Percentiles rank a stretch among this genome's conserved stretches.
Conservation (phyloP, 805 yeast species). For the Kodamaea nitidulidarum region DNA sequence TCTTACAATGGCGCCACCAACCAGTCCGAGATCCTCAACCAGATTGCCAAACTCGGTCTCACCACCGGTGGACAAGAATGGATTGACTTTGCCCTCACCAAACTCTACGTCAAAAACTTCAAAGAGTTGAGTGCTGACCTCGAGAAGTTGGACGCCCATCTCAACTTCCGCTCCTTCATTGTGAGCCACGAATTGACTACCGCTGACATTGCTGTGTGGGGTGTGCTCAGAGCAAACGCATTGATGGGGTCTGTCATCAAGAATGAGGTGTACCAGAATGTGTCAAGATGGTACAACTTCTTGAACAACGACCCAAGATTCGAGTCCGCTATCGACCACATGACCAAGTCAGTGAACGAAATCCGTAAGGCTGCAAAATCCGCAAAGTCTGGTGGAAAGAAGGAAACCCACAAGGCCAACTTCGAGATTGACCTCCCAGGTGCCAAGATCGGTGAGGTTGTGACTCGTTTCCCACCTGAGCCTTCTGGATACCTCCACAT, state of each 20-base stretch:
- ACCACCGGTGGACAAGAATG: slow-evolving; percentile 35
- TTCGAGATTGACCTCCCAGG: slow-evolving; percentile 89
- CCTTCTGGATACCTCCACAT: slow-evolving; percentile 99
- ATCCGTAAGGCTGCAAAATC: slow-evolving; percentile 63
- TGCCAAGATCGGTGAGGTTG: slow-evolving; percentile 92
- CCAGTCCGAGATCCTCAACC: slow-evolving; percentile 43
- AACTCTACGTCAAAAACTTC: slow-evolving; percentile 80
- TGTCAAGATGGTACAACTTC: slow-evolving; percentile 89
- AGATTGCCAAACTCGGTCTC: slow-evolving; percentile 36
- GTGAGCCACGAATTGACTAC: slow-evolving; percentile 62
- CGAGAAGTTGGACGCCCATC: slow-evolving; percentile 75
- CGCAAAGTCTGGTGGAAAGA: slow-evolving; percentile 41
- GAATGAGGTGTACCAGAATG: slow-evolving; percentile 76
- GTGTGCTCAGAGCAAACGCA: slow-evolving; percentile 87
- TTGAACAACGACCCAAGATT: slow-evolving; percentile 65
- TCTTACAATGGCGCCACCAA: slow-evolving; percentile 39
- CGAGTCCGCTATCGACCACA: slow-evolving; percentile 62
- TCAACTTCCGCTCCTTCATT: slow-evolving; percentile 80
- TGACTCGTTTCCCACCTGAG: slow-evolving; percentile 99
- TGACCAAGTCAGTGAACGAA: slow-evolving; percentile 68
- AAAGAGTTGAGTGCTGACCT: slow-evolving; percentile 74
- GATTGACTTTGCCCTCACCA: slow-evolving; percentile 62
- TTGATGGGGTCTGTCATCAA: slow-evolving; percentile 88
- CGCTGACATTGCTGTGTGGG: slow-evolving; percentile 91
- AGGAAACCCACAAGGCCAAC: slow-evolving; percentile 89